Evolutionary conservation across 345 rosid species (phyloP), one percentile per base, ranked within the genome.

Genomic region (Toxicodendron radicans): DNA sequence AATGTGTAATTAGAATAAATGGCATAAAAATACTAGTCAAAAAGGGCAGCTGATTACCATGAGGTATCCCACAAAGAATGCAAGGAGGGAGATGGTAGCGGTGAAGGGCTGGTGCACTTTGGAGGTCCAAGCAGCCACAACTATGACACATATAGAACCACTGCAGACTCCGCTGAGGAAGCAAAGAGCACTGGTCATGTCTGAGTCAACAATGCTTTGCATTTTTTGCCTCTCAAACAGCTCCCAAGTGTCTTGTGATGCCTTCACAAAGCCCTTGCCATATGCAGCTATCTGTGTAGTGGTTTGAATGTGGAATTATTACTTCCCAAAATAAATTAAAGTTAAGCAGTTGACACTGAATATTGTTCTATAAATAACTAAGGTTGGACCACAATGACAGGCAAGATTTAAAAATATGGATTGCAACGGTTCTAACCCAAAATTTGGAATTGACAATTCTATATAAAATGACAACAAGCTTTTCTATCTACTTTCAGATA

Each of bases 131-230:
- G 98, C 91, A 24, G 95, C 95, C 35, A 86, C 97, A 1, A 88
- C 81, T 53, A 93, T 90, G 14, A 92, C 88, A 82, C 99, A 96
- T 17, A 93, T 80, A 5, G 94, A 93, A 79, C 98, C 98, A 58
- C 98, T 96, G 82, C 99, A 96, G 1, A 92, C 93, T 16, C 99
- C 97, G 0, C 93, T 86, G 41, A 96, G 95, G 88, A 96, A 96
- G 83, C 99, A 96, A 20, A 96, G 83, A 2, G 99, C 79, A 77
- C 97, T 93, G 59, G 94, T 87, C 67, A 96, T 92, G 87, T 96
- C 98, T 2, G 92, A 81, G 68, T 93, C 98, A 9, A 96, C 89
- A 1, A 93, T 87, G 46, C 21, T 1, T 75, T 65, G 95, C 87
- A 96, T 90, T 38, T 85, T 73, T 63, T 51, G 86, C 73, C 81